Conservation (phyloP, 768 basidiomycete species). For the Auricularia sp. region DNA sequence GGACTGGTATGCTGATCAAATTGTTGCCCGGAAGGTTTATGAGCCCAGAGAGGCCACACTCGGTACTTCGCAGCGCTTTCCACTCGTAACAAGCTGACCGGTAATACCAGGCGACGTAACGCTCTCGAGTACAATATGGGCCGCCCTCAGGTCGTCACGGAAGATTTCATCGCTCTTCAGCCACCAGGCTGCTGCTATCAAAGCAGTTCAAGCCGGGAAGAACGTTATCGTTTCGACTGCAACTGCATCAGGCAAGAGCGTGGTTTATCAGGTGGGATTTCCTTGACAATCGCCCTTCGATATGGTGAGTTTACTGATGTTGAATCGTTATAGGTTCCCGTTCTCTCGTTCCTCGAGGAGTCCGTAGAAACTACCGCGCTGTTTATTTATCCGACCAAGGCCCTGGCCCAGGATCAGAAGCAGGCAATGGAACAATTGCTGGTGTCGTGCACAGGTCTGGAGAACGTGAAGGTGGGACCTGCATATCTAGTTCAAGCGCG, state of each 20-base stretch:
- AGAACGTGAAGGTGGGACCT: conserved; percentile 40
- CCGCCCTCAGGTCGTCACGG: conserved; percentile 48
- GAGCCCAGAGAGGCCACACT: conserved; percentile 34
- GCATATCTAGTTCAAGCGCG: not conserved
- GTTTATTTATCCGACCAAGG: conserved; percentile 87
- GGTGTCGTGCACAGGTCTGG: conserved; percentile 48
- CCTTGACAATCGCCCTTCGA: not conserved
- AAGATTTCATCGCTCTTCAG: conserved; percentile 56
- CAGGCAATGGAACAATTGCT: conserved; percentile 60
- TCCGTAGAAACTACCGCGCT: conserved; percentile 58
- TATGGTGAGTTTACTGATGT: not conserved
- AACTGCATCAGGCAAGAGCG: conserved; percentile 83
- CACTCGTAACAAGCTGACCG: too few relatives aligned
- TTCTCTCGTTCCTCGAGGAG: conserved; percentile 55
- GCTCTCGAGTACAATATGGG: conserved; percentile 44
- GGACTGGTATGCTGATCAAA: conserved; percentile 63
- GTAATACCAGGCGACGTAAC: conserved; percentile 34
- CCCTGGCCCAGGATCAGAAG: conserved; percentile 83
- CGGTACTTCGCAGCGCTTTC: not conserved
- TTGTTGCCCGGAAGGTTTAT: conserved; percentile 45
- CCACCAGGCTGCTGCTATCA: conserved; percentile 66
- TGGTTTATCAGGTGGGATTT: conserved; percentile 67
- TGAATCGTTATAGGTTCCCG: conserved; percentile 44
- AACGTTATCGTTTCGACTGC: conserved; percentile 84
- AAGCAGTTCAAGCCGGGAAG: conserved; percentile 43